phyloP scores from a whole-genome alignment of 2,329 filamentous ascomycete genomes.

The Trichoderma atrobrunneum region DNA sequence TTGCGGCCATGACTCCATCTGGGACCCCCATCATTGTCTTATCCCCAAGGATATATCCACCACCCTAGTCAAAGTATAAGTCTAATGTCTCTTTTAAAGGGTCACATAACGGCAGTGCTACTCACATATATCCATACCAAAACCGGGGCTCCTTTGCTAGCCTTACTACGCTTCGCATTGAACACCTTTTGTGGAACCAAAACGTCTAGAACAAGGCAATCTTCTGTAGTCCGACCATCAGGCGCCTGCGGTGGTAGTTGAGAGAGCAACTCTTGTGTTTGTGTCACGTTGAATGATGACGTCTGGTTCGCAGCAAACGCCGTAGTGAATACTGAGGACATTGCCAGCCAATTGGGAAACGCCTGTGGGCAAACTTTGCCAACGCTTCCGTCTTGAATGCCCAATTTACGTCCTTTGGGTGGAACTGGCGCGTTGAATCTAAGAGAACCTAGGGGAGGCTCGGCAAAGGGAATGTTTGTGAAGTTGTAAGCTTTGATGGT shows the following conservation, averaged over 20 bases:
- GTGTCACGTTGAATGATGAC: constrained; percentile 10
- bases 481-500: constrained; percentile 15
- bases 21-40: constrained; percentile 9
- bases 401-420: constrained; percentile 3
- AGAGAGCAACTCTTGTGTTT: not conserved
- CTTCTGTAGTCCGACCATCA: constrained; percentile 9
- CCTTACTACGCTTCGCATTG: not conserved
- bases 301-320: not conserved
- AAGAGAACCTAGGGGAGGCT: constrained; percentile 5
- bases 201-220: constrained; percentile 17
- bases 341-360: not conserved
- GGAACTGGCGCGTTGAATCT: not conserved
- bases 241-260: not conserved
- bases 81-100: not conserved
- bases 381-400: constrained; percentile 11
- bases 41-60: constrained; percentile 15
- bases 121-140: constrained; percentile 16
- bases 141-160: constrained; percentile 8
- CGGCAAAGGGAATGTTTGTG: constrained; percentile 12
- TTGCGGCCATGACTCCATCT: constrained; percentile 1
- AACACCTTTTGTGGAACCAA: constrained; percentile 9
- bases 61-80: not conserved
- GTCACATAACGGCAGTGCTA: not conserved
- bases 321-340: not conserved
- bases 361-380: constrained; percentile 18